Percentiles rank a stretch among this genome's conserved stretches.
Conservation (phyloP, 2,329 filamentous ascomycete genomes). For the Fusarium hainanense region DNA sequence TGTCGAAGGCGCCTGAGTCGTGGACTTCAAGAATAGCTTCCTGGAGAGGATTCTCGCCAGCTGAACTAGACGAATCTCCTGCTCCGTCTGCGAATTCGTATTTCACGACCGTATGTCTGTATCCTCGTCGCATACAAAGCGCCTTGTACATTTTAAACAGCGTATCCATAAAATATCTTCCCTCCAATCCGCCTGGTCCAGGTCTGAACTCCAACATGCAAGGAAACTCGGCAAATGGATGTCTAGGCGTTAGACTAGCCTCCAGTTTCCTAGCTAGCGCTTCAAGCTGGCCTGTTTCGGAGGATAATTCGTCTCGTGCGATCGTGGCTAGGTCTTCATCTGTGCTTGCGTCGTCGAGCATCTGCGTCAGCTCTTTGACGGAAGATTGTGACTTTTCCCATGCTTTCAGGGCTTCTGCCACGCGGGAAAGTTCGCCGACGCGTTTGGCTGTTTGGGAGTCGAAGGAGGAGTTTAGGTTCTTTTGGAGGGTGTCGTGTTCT, state of each 20-base stretch:
- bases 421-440: slow-evolving; percentile 68
- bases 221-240: slow-evolving; percentile 89
- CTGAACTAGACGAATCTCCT: slow-evolving; percentile 61
- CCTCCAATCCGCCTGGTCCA: slow-evolving; percentile 91
- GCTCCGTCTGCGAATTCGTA: slow-evolving; percentile 79
- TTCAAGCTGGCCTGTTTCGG: slow-evolving; percentile 71
- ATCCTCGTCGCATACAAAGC: slow-evolving; percentile 77
- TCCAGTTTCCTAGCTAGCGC: slow-evolving; percentile 75
- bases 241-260: slow-evolving; percentile 81
- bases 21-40: slow-evolving; percentile 91
- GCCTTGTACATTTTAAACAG: slow-evolving; percentile 89
- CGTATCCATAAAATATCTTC: slow-evolving; percentile 87
- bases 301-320: slow-evolving; percentile 82
- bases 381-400: slow-evolving; percentile 67
- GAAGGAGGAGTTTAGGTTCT: slow-evolving; percentile 63
- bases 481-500: slow-evolving; percentile 68
- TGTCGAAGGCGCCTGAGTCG: slow-evolving; percentile 79
- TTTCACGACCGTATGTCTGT: slow-evolving; percentile 77
- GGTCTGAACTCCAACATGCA: slow-evolving; percentile 93
- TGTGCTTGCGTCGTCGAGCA: slow-evolving; percentile 59
- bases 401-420: slow-evolving; percentile 67
- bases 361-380: slow-evolving; percentile 63
- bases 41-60: slow-evolving; percentile 76
- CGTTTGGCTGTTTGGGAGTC: slow-evolving; percentile 68
- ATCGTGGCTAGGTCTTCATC: slow-evolving; percentile 80